phyloP scores from a whole-genome alignment of 2,329 filamentous ascomycete genomes.

The Botrytis hyacinthi region DNA sequence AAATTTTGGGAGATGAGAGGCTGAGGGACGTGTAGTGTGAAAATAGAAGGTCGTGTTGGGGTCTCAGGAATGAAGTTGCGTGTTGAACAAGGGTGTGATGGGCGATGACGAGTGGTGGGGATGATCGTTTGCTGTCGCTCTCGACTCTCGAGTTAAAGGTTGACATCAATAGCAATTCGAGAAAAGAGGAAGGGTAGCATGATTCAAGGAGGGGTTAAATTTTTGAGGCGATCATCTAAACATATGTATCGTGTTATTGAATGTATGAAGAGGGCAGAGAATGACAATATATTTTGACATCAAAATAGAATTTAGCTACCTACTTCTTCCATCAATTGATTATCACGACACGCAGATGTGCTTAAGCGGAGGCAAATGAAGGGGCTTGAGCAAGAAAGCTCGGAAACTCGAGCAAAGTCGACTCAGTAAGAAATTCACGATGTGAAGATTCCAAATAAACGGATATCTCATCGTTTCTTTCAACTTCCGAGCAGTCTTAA shows the following conservation, averaged over 20 bases:
- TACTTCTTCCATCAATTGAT: background rate
- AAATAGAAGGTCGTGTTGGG: slow-evolving; percentile 10
- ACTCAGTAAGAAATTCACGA: background rate
- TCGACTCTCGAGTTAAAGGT: background rate
- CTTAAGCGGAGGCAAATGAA: slow-evolving; percentile 9
- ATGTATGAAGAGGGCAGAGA: background rate
- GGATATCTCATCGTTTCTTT: background rate
- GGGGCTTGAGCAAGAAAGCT: slow-evolving; percentile 9
- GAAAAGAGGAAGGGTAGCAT: background rate
- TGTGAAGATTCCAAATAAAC: background rate
- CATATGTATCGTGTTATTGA: background rate
- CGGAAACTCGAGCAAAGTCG: background rate
- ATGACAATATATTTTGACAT: background rate
- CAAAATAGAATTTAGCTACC: slow-evolving; percentile 4
- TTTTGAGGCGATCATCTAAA: background rate
- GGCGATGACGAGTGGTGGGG: background rate
- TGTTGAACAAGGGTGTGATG: slow-evolving; percentile 1
- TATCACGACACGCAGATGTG: background rate
- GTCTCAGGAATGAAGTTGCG: background rate
- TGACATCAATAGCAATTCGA: background rate
- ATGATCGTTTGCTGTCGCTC: background rate
- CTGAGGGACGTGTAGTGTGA: background rate
- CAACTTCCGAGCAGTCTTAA: background rate
- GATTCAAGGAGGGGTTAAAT: background rate
- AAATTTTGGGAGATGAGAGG: background rate